These are phyloP conservation scores for Penicillium longicatenatum DNA, from an alignment of 495 filamentous ascomycete species.

Conservation along the genomic window DNA sequence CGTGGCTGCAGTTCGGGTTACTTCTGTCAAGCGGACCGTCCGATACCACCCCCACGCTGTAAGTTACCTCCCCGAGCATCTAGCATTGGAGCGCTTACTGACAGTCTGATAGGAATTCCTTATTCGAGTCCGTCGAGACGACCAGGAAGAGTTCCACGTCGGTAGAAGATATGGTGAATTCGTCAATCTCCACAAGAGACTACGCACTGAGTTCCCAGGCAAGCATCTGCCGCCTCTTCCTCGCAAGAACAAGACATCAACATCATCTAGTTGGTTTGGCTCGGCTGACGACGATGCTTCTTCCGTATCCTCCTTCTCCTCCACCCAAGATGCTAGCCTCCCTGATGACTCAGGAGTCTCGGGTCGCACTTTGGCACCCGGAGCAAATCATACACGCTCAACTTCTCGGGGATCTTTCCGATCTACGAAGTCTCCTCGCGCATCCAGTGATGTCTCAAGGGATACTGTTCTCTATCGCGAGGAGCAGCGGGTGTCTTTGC, in stretches of 20 bases:
- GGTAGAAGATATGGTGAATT: constrained; percentile 91
- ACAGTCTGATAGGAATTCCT: constrained; percentile 73
- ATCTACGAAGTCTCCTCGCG: constrained; percentile 48
- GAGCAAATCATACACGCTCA: constrained; percentile 33
- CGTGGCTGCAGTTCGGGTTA: constrained; percentile 84
- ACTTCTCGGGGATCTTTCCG: constrained; percentile 41
- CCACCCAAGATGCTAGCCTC: constrained; percentile 54
- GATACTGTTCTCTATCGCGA: constrained; percentile 76
- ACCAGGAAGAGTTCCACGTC: constrained; percentile 71
- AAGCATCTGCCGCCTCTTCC: constrained; percentile 87
- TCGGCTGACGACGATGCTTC: constrained; percentile 67
- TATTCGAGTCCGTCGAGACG: constrained; percentile 74
- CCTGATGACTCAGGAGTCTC: constrained; percentile 38
- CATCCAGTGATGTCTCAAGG: constrained; percentile 43
- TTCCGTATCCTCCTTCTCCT: constrained; percentile 78
- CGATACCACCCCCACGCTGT: constrained; percentile 92
- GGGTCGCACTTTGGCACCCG: constrained; percentile 28
- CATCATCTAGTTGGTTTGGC: constrained; percentile 56
- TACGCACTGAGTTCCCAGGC: constrained; percentile 86
- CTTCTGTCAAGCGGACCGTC: constrained; percentile 79
- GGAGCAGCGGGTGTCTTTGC: constrained; percentile 86
- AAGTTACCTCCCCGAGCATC: constrained; percentile 30
- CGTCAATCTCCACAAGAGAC: constrained; percentile 69
- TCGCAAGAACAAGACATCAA: constrained; percentile 81
- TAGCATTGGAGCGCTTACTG: constrained; percentile 9